These are phyloP conservation scores for Hanseniaspora gamundiae DNA, from an alignment of 1,139 yeast species.

Conservation along the genomic window DNA sequence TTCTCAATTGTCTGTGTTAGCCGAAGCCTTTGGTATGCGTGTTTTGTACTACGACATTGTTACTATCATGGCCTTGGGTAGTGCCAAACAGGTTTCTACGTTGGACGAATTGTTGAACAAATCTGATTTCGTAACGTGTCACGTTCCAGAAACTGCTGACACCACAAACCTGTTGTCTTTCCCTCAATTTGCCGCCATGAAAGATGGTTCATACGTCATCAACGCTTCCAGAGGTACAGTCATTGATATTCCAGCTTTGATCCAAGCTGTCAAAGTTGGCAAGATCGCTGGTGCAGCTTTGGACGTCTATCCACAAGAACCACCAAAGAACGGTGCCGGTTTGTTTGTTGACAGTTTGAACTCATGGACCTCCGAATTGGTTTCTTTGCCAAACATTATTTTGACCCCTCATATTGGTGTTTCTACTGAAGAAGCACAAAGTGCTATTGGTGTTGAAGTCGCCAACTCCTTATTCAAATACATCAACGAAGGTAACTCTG, in stretches of 20 bases:
- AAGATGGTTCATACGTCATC: slow-evolving; percentile 86
- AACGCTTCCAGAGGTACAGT: slow-evolving; percentile 98
- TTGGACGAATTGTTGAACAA: slow-evolving; percentile 68
- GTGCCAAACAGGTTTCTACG: slow-evolving; percentile 83
- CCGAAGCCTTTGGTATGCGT: slow-evolving; percentile 97
- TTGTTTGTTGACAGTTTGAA: slow-evolving; percentile 63
- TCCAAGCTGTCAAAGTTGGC: slow-evolving; percentile 84
- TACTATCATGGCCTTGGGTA: slow-evolving; percentile 95
- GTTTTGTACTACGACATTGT: slow-evolving; percentile 85
- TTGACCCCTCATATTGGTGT: slow-evolving; percentile 98
- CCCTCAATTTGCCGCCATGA: slow-evolving; percentile 92
- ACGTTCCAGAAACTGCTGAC: slow-evolving; percentile 91
- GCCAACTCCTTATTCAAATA: slow-evolving; percentile 76
- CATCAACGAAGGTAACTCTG: slow-evolving; percentile 92
- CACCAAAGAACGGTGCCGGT: slow-evolving; percentile 89
- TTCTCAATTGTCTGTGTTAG: slow-evolving; percentile 88
- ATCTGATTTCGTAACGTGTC: slow-evolving; percentile 85
- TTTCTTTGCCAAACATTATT: slow-evolving; percentile 75
- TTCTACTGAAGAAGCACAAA: slow-evolving; percentile 97
- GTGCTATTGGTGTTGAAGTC: slow-evolving; percentile 95
- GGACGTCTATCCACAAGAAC: slow-evolving; percentile 96
- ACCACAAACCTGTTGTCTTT: slow-evolving; percentile 83
- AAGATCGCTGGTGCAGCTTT: slow-evolving; percentile 96
- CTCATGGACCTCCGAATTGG: slow-evolving; percentile 73
- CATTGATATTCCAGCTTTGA: slow-evolving; percentile 86